Evolutionary conservation across 2,329 filamentous ascomycete genomes (phyloP).

Genomic region (Fusarium proliferatum): DNA sequence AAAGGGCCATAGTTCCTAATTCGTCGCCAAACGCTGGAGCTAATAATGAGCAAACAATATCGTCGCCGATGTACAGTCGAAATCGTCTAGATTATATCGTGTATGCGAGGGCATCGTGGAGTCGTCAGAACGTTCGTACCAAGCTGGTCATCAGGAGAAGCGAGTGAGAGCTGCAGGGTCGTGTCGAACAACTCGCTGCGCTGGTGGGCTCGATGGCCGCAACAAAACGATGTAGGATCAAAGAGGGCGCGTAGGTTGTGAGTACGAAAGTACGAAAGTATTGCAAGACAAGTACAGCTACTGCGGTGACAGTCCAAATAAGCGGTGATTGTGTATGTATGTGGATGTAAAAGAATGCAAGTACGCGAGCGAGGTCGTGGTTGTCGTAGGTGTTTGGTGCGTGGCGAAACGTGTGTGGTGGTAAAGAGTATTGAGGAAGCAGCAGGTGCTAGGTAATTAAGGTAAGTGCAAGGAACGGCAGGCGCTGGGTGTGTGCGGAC

Average conservation of each 20-base stretch:
- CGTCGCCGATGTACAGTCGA: slow-evolving; percentile 39
- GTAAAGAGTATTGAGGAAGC: slow-evolving; percentile 33
- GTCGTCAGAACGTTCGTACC: slow-evolving; percentile 40
- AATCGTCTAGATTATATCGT: slow-evolving; percentile 40
- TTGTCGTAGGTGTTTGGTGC: slow-evolving; percentile 37
- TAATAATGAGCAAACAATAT: slow-evolving; percentile 40
- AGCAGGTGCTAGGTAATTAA: slow-evolving; percentile 43
- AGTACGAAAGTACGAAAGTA: background rate
- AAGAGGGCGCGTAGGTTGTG: slow-evolving; percentile 24
- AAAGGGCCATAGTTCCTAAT: slow-evolving; percentile 73
- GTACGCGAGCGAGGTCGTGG: slow-evolving; percentile 38
- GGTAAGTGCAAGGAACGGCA: slow-evolving; percentile 39
- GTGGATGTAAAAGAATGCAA: slow-evolving; percentile 40
- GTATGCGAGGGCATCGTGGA: slow-evolving; percentile 47
- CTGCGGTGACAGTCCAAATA: slow-evolving; percentile 33
- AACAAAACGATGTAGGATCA: slow-evolving; percentile 25
- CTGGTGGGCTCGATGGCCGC: slow-evolving; percentile 31
- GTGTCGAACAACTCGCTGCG: slow-evolving; percentile 42
- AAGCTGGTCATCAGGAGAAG: slow-evolving; percentile 41
- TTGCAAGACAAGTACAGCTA: slow-evolving; percentile 26
- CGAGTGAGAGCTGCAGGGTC: slow-evolving; percentile 34
- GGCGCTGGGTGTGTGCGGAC: slow-evolving; percentile 25
- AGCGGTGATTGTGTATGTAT: slow-evolving; percentile 33
- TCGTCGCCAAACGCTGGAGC: slow-evolving; percentile 35
- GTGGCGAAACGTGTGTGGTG: slow-evolving; percentile 46